Evolutionary conservation across 306 rosid species (phyloP).

Genomic region (Prunus mongolica): DNA sequence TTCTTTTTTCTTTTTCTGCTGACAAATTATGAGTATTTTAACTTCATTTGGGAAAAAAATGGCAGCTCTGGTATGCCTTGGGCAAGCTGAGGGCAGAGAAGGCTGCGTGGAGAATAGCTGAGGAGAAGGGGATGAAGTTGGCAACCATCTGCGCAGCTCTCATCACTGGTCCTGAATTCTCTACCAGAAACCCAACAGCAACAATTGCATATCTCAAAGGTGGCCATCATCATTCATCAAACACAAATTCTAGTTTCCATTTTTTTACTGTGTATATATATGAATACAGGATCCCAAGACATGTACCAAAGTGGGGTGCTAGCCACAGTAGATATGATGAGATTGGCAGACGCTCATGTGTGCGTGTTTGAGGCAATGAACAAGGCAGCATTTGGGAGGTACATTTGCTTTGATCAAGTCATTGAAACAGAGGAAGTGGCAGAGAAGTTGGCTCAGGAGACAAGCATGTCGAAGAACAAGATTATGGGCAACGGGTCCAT

Average conservation of each 20-base stretch:
- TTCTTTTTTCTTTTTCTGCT: background rate
- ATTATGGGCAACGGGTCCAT: constrained; percentile 34
- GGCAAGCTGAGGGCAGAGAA: constrained; percentile 81
- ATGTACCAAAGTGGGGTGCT: constrained; percentile 61
- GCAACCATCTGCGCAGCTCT: constrained; percentile 78
- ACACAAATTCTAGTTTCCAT: background rate
- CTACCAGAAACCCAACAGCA: constrained; percentile 53
- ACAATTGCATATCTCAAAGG: constrained; percentile 94
- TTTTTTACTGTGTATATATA: background rate
- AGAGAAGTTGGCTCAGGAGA: constrained; percentile 53
- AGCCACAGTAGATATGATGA: constrained; percentile 57
- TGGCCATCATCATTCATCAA: constrained; percentile 6
- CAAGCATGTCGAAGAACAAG: constrained; percentile 34
- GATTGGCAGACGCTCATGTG: constrained; percentile 64
- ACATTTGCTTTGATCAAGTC: constrained; percentile 63
- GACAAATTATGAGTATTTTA: background rate
- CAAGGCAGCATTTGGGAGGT: constrained; percentile 59
- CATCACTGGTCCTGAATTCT: constrained; percentile 62
- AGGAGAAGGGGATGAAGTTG: constrained; percentile 53
- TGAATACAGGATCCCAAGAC: constrained; percentile 54
- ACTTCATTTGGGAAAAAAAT: constrained; percentile 3
- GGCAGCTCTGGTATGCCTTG: constrained; percentile 89
- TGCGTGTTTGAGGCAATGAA: constrained; percentile 59
- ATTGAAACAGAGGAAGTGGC: constrained; percentile 40
- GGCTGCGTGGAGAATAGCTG: constrained; percentile 78